A percentile compares a stretch with the other conserved stretches of the same genome.
These are phyloP conservation scores for Trichoderma koningii DNA, from an alignment of 2,329 filamentous ascomycete species.

Conservation along the genomic window DNA sequence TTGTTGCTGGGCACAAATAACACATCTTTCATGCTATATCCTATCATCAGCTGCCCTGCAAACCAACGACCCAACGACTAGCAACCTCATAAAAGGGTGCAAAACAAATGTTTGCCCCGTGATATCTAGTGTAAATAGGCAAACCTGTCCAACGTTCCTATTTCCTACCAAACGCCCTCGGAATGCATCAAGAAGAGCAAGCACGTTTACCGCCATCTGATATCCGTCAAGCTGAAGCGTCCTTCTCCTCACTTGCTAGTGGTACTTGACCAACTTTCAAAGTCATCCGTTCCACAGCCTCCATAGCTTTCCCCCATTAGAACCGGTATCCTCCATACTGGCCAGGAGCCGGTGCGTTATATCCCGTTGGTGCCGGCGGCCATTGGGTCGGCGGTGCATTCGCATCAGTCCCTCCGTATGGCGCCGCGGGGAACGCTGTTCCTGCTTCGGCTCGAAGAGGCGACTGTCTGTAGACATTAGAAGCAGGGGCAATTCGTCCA, in stretches of 20 bases:
- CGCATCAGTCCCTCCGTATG: conserved; percentile 38
- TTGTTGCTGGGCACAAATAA: background rate
- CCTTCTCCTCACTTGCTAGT: background rate
- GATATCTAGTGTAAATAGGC: conserved; percentile 23
- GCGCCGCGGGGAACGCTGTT: conserved; percentile 34
- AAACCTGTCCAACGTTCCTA: conserved; percentile 19
- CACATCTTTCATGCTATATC: conserved; percentile 7
- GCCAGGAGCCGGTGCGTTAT: conserved; percentile 38
- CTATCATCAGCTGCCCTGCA: background rate
- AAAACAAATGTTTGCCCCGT: conserved; percentile 9
- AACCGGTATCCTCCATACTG: conserved; percentile 44
- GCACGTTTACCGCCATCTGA: conserved; percentile 6
- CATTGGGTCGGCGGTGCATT: conserved; percentile 35
- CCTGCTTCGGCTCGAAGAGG: conserved; percentile 52
- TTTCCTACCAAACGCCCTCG: conserved; percentile 25
- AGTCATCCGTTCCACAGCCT: background rate
- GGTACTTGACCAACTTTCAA: conserved; percentile 13
- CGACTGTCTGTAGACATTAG: conserved; percentile 53
- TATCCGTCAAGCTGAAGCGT: conserved; percentile 7
- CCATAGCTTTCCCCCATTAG: conserved; percentile 26
- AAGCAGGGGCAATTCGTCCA: conserved; percentile 44
- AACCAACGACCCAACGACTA: background rate
- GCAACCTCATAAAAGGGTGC: conserved; percentile 2
- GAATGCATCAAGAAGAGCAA: conserved; percentile 26
- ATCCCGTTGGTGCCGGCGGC: conserved; percentile 37